Evolutionary conservation across 768 basidiomycete species (phyloP).

Genomic region (Leccinum fibrillosum): DNA sequence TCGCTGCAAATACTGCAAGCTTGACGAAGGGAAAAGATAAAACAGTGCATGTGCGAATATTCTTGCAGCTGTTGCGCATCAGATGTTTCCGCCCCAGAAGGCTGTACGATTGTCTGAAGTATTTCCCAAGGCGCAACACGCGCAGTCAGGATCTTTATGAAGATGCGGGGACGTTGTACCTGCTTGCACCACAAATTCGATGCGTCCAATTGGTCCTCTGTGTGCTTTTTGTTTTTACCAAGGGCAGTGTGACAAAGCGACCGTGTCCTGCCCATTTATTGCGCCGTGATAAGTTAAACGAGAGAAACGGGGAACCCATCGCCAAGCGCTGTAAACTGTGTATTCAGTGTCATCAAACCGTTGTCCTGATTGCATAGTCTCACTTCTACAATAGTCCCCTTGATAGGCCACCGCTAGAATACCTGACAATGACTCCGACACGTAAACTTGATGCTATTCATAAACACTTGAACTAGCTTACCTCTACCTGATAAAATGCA

Average conservation of each 20-base stretch:
- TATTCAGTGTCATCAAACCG: not conserved
- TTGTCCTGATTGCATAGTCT: not conserved
- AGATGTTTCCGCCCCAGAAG: not conserved
- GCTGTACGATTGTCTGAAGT: too few relatives aligned
- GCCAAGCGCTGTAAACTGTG: not conserved
- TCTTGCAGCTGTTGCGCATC: not conserved
- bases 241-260: not conserved
- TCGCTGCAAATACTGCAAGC: too few relatives aligned
- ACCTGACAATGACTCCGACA: constrained; percentile 1
- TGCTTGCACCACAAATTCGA: too few relatives aligned
- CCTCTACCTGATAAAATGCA: not conserved
- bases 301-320: not conserved
- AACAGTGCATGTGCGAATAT: not conserved
- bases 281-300: not conserved
- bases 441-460: not conserved
- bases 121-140: not conserved
- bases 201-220: not conserved
- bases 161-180: not conserved
- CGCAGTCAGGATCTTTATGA: not conserved
- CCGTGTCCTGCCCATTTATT: not conserved
- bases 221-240: not conserved
- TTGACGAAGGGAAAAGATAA: too few relatives aligned
- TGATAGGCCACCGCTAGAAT: constrained; percentile 13
- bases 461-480: not conserved
- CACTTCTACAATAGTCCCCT: not conserved